Base-by-base conservation (phyloP, 2,329 filamentous ascomycete species). In the Botrytis byssoidea region DNA sequence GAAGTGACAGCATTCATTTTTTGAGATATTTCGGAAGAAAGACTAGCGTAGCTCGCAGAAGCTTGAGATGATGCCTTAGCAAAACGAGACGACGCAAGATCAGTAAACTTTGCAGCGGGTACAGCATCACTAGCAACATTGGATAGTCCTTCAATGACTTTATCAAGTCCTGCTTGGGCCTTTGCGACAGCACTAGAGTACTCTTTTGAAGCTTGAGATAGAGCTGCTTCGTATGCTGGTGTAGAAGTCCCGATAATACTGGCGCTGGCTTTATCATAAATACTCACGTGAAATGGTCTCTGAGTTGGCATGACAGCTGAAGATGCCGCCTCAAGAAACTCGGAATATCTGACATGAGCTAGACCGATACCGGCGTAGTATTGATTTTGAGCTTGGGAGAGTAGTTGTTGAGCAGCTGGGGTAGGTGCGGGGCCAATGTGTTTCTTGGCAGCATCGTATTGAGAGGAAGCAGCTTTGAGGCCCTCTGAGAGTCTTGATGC, bases 301-400 rank as follows among this genome's bases (percentile, higher is more conserved):
- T 89, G 87, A 0, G 88, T 90, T 25, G 90, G 88, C 18, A 89
- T 88, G 59, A 93, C 85, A 32, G 90, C 92, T 51, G 88, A 89
- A 16, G 92, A 93, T 12, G 92, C 93, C 7, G 91, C 90, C 20
- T 86, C 86, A 3, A 96, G 77, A 79, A 96, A 95, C 68, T 91
- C 91, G 8, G 91, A 90, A 81, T 96, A 96, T 55, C 91, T 89
- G 61, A 90, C 93, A 79, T 97, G 92, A 0, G 94, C 93, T 63
- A 93, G 82, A 42, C 93, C 93, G 37, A 96, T 82, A 18, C 91
- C 93, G 76, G 93, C 91, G 78, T 94, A 95, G 82, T 95, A 95
- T 79, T 89, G 88, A 77, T 87, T 83, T 77, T 86, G 88, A 64
- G 88, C 91, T 84, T 86, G 90, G 80, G 85, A 89, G 80, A 84